Evolutionary conservation across 495 filamentous ascomycete species (phyloP), one percentile per base, ranked within the genome.

Genomic region (Penicillium parvum): DNA sequence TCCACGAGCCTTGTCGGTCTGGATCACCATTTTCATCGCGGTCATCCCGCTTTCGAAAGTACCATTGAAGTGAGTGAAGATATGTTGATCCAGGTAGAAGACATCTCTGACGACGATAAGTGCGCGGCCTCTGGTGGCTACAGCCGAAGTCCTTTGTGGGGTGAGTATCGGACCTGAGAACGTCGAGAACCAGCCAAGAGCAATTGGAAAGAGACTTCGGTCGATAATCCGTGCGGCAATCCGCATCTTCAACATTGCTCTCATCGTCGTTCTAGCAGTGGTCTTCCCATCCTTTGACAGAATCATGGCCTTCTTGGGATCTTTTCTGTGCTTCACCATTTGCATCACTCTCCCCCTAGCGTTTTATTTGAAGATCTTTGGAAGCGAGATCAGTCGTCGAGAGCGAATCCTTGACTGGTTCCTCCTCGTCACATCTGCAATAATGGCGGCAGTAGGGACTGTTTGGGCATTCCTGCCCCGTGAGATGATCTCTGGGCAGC

Each of bases 21-120:
- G 86, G 47, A 88, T 97, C 53, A 84, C 87, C 28, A 63, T 85
- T 30, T 92, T 88, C 64, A 85, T 96, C 49, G 82, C 85, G 37
- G 88, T 97, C 54, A 95, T 98, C 46, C 92, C 92, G 3, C 68
- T 98, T 21, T 95, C 92, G 11, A 98, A 98, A 65, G 79, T 95
- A 16, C 92, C 92, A 12, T 68, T 98, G 37, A 96, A 96, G 77
- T 83, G 62, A 69, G 76, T 67, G 11, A 23, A 22, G 9, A n/a
- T n/a, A n/a, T n/a, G n/a, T 26, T 5, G 17, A 4, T 23, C 18
- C 22, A 15, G 17, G 38, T 11, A 10, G 15, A 37, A 20, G 32
- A 37, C 18, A 15, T 18, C 26, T 12, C 35, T 5, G 5, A 42
- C 12, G 29, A 58, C 62, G 37, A 65, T 36, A 43, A 82, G 78